Evolutionary conservation across 345 rosid genomes (phyloP).

Genomic region (Citrus unshiu): DNA sequence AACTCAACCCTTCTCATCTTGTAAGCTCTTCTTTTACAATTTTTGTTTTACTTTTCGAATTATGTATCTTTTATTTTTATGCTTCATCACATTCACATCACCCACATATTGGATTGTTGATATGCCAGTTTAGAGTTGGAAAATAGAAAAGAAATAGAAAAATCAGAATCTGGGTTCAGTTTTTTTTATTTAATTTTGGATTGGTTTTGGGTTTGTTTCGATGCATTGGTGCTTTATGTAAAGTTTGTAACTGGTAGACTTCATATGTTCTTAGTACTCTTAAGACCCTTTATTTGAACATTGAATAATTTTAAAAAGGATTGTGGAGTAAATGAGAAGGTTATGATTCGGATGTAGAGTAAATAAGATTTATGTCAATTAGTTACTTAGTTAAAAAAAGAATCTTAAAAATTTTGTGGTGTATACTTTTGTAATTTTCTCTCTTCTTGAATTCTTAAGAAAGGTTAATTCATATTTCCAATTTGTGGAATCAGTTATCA

Average conservation of each 20-base stretch:
- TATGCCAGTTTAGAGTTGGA: background rate
- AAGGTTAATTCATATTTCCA: background rate
- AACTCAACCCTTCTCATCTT: conserved; percentile 67
- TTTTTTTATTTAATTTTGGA: background rate
- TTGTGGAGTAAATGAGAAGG: background rate
- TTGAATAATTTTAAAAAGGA: background rate
- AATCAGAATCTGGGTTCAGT: background rate
- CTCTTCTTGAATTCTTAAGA: background rate
- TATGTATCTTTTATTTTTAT: background rate
- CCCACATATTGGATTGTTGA: background rate
- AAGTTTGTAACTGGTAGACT: background rate
- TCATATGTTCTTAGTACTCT: background rate
- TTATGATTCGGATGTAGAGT: background rate
- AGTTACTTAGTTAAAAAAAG: background rate
- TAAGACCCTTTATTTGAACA: background rate
- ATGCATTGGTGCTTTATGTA: background rate
- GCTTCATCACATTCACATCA: background rate
- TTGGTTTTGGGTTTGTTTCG: background rate
- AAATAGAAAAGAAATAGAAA: background rate
- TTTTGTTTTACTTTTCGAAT: background rate
- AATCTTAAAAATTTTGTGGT: background rate
- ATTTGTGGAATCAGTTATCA: background rate
- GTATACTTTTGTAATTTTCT: background rate
- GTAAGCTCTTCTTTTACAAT: conserved; percentile 29
- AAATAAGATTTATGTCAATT: background rate